Evolutionary conservation across 2,329 filamentous ascomycete genomes (phyloP), one percentile per base, ranked within the genome.

Genomic region (Fusarium dlaminii): DNA sequence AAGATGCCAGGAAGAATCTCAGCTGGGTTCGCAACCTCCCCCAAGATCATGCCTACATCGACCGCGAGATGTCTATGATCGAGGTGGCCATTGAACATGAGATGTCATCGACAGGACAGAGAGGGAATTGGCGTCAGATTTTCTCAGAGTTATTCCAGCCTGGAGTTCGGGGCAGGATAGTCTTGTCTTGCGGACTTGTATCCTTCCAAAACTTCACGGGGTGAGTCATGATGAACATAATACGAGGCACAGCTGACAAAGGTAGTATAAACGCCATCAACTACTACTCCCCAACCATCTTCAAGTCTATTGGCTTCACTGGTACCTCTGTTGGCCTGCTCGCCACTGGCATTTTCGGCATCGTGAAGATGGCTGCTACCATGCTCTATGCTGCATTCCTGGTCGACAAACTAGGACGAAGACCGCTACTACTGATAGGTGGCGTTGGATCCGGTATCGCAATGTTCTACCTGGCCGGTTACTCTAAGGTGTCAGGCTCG

Each of bases 181-280:
- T 27, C 18, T 36, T 52, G n/a, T 36, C 30, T 12, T 52, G 49
- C 12, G 49, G 49, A 8, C 13, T 52, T 14, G 32, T 52, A 3
- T 52, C 49, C 3, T 52, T 52, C 5, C 49, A 52, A 11, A 52
- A 52, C 13, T 52, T 36, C 32, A 52, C 49, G 2, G 32, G 49
- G 32, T 52, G 13, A 36, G 48, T 24, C 17, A 24, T 36, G 46
- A 18, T 1, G 4, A 8, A 7, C 1, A 5, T 3, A 0, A 7
- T 13, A 13, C 15, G 11, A 30, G 11, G 11, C 22, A 18, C 8
- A 49, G 22, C 46, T 49, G 5, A 51, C 17, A 18, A 27, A 3
- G 12, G 4, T 4, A 52, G 32, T 9, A 52, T 52, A 6, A 36
- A 52, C 18, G n/a, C 32, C 3, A 52, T 52, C 3, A 27, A 52